These are phyloP conservation scores for Avena eriantha DNA, from an alignment of 176 grass and related monocot species.

Conservation along the genomic window DNA sequence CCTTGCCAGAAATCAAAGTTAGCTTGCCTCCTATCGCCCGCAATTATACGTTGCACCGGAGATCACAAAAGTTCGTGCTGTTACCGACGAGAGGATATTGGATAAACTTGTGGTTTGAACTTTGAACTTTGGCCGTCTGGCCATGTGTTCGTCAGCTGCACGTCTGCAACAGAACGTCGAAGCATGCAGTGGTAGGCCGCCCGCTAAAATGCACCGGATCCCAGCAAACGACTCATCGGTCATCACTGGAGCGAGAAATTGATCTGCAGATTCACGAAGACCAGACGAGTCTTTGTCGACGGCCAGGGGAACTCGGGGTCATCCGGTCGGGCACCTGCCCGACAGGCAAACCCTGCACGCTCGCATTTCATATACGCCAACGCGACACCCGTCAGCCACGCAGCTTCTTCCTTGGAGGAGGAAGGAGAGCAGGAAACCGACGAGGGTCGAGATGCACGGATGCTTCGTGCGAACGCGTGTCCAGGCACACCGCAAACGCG, in stretches of 20 bases:
- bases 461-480: constrained; percentile 27
- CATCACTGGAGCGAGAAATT: neutral
- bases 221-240: no score
- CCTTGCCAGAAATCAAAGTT: no score
- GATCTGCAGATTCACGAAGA: neutral
- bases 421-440: neutral
- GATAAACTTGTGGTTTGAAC: no score
- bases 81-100: no score
- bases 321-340: constrained; percentile 44
- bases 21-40: no score
- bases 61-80: no score
- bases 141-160: no score
- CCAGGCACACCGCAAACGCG: neutral
- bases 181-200: no score
- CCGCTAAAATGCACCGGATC: no score
- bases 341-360: neutral
- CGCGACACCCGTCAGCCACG: neutral
- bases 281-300: neutral
- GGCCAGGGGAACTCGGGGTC: neutral
- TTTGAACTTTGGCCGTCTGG: no score
- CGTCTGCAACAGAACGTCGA: no score
- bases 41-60: no score
- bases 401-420: constrained; percentile 19
- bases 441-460: neutral
- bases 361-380: neutral